Percentiles rank a stretch among this genome's conserved stretches.
phyloP scores from a whole-genome alignment of 768 basidiomycete species.

The Leccinum rimulosum region DNA sequence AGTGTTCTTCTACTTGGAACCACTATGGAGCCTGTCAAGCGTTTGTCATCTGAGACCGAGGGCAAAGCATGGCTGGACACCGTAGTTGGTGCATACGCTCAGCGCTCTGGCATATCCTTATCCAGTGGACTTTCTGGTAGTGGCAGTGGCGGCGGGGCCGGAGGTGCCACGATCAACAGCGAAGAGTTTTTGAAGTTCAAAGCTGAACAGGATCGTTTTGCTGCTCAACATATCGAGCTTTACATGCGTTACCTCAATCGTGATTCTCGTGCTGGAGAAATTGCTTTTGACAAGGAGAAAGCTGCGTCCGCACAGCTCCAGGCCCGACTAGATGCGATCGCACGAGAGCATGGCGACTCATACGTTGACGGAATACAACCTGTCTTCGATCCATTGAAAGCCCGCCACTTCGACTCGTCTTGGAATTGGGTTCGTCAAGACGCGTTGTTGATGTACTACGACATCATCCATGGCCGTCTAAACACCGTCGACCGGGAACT shows the following conservation, averaged over 20 bases:
- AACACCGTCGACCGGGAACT: constrained; percentile 95
- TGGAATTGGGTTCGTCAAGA: constrained; percentile 99
- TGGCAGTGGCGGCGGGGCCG: constrained; percentile 54
- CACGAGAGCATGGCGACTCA: constrained; percentile 87
- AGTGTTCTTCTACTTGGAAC: constrained; percentile 87
- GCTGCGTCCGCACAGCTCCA: constrained; percentile 70
- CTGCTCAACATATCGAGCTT: constrained; percentile 89
- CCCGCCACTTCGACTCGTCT: constrained; percentile 95
- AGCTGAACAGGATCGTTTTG: constrained; percentile 88
- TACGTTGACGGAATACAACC: constrained; percentile 97
- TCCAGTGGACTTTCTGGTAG: constrained; percentile 64
- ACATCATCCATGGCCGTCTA: constrained; percentile 94
- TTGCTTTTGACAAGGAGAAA: constrained; percentile 86
- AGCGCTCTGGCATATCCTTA: constrained; percentile 84
- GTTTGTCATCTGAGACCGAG: constrained; percentile 85
- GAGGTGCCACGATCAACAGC: constrained; percentile 93
- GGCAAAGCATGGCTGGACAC: constrained; percentile 92
- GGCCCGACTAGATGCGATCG: constrained; percentile 82
- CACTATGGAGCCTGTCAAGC: constrained; percentile 92
- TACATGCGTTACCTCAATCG: constrained; percentile 96
- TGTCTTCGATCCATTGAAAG: constrained; percentile 91
- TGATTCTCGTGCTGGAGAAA: constrained; percentile 90
- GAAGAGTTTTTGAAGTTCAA: constrained; percentile 98
- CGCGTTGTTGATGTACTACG: constrained; percentile 94
- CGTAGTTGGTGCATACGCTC: constrained; percentile 82